phyloP scores from a whole-genome alignment of 1,284 basidiomycete species.

The Puccinia brachypodii region DNA sequence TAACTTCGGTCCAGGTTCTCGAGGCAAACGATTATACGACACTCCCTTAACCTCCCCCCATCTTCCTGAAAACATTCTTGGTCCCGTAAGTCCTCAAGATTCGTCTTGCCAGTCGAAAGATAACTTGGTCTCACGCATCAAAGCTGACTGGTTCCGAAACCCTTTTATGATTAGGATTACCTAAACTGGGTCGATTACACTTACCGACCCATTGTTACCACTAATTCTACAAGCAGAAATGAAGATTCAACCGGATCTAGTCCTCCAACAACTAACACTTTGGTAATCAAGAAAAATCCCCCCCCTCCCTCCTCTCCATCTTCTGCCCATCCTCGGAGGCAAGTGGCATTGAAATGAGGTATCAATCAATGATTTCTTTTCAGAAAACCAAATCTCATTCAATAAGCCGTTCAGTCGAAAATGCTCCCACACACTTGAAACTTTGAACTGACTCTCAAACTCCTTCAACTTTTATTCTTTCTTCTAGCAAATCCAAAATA shows the following conservation, averaged over 20 bases:
- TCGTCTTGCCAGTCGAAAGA: not conserved
- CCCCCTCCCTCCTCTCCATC: too few species aligned
- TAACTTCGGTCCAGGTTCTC: slow-evolving; percentile 24
- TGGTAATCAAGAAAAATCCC: not conserved
- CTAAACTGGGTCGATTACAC: slow-evolving; percentile 5
- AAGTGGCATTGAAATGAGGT: not conserved
- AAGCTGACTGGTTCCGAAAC: not conserved
- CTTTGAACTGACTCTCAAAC: not conserved
- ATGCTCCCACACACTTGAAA: too few species aligned
- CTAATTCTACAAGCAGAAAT: not conserved
- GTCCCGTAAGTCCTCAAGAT: slow-evolving; percentile 7
- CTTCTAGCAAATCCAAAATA: not conserved
- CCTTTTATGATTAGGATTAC: not conserved
- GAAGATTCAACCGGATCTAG: not conserved
- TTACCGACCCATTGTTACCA: slow-evolving; percentile 5
- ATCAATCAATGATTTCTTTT: not conserved
- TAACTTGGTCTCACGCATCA: not conserved
- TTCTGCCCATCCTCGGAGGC: not conserved
- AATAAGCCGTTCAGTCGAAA: not conserved
- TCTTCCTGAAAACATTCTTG: slow-evolving; percentile 17
- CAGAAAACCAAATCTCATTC: not conserved
- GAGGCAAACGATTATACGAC: not conserved
- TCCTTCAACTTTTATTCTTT: not conserved
- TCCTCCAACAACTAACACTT: not conserved
- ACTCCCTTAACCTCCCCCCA: not conserved